phyloP scores from a whole-genome alignment of 345 rosid genomes.

The Salix udensis region DNA sequence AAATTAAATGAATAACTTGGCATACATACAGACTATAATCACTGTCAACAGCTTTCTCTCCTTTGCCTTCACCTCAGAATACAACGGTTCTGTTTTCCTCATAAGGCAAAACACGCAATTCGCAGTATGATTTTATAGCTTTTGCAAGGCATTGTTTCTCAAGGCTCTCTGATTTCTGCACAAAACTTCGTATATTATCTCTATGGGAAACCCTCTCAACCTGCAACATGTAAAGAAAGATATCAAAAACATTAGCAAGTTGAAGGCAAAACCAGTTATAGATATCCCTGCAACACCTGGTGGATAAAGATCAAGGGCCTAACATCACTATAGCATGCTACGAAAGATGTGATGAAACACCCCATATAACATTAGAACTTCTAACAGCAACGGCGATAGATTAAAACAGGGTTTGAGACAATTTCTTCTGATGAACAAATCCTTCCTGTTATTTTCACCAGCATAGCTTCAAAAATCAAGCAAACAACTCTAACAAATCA shows the following conservation, averaged over 20 bases:
- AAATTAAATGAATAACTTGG: not conserved
- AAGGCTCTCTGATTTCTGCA: slow-evolving; percentile 83
- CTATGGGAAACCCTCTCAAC: slow-evolving; percentile 92
- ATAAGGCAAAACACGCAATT: slow-evolving; percentile 75
- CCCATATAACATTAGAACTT: not conserved
- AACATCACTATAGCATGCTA: not conserved
- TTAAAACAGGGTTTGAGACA: not conserved
- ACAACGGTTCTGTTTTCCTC: slow-evolving; percentile 70
- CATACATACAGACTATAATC: not conserved
- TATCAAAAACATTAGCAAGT: slow-evolving; percentile 10
- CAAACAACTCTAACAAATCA: not conserved
- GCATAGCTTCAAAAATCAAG: not conserved
- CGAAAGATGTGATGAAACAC: not conserved
- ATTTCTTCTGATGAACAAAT: not conserved
- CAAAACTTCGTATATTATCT: slow-evolving; percentile 74
- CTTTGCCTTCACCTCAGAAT: slow-evolving; percentile 34
- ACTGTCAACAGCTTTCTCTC: not conserved
- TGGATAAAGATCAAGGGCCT: not conserved
- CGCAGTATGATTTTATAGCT: slow-evolving; percentile 80
- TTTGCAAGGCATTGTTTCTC: slow-evolving; percentile 85
- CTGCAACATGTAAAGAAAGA: slow-evolving; percentile 36
- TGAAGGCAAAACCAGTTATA: not conserved
- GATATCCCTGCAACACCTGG: not conserved
- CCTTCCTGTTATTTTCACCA: not conserved
- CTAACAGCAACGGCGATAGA: not conserved